Evolutionary conservation across 495 filamentous ascomycete genomes (phyloP), one percentile per base, ranked within the genome.

Genomic region (Xylaria sp.): DNA sequence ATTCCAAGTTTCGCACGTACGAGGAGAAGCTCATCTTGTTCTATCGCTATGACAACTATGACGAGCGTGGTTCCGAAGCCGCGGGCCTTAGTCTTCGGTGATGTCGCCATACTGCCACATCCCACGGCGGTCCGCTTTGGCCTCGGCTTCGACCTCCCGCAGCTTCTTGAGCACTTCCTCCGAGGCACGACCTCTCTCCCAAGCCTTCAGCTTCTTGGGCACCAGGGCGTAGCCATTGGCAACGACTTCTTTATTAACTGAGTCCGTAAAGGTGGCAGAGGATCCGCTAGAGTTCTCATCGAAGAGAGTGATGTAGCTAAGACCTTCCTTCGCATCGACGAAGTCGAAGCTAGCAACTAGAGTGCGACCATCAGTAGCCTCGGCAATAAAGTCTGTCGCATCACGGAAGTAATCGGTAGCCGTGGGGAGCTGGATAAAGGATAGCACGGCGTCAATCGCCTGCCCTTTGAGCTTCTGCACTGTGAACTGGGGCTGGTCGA

Each of bases 21-120:
- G 29, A 59, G 15, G 15, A n/a, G 5, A 37, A 41, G 44, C 15
- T 50, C 7, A n/a, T n/a, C 8, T 14, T 21, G 8, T 40, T 5
- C 55, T 19, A 35, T 58, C 9, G 55, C 55, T 26, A 33, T 19
- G 6, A 59, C 19, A 61, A 24, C 6, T 46, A 19, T 46, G 40
- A 64, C 19, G 48, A 41, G 11, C 19, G 46, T 40, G 31, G 9
- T 52, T 11, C 48, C 14, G 21, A 24, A 52, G 21, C 11, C 48
- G 5, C 12, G 5, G 26, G 26, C 11, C 55, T 71, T 90, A 93
- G 80, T 97, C 94, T 83, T 95, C 93, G 19, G 91, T 94, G 79
- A 97, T 83, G 81, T 98, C 97, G 69, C 97, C 97, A 83, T 98
- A 98, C 85, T 98, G 95, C 94, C 94, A 98, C 85, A 97, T 95